Percentiles rank a stretch among this genome's conserved stretches.
Conservation (phyloP, 2,329 filamentous ascomycete species). For the Pseudogymnoascus sp. region DNA sequence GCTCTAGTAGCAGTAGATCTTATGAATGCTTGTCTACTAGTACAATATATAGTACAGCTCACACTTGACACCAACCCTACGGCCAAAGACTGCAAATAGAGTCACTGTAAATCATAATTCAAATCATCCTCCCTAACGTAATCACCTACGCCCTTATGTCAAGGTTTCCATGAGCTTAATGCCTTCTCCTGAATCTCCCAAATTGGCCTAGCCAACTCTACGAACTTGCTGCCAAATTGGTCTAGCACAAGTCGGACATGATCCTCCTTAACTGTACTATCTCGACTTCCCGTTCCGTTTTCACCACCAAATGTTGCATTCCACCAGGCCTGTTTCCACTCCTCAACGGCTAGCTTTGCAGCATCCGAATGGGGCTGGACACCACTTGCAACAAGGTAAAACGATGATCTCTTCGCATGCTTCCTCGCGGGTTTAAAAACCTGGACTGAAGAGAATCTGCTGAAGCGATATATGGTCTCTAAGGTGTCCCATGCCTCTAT, state of each 20-base stretch:
- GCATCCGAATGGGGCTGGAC: conserved; percentile 14
- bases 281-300: conserved; percentile 14
- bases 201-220: conserved; percentile 16
- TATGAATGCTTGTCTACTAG: neutral
- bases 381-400: conserved; percentile 25
- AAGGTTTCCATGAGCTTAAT: conserved; percentile 12
- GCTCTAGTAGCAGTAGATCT: neutral
- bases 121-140: neutral
- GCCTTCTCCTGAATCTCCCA: conserved; percentile 22
- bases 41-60: neutral
- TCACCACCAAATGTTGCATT: conserved; percentile 20
- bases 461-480: conserved; percentile 20
- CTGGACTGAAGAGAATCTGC: conserved; percentile 19
- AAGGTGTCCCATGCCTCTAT: conserved; percentile 19
- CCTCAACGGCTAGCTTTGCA: conserved; percentile 15
- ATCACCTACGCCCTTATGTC: neutral
- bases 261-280: neutral
- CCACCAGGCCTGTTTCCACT: conserved; percentile 22
- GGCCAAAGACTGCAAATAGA: neutral
- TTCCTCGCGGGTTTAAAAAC: conserved; percentile 22
- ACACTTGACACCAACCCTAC: neutral
- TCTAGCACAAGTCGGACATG: conserved; percentile 15
- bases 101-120: neutral
- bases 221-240: conserved; percentile 18
- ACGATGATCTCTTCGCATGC: conserved; percentile 20